A percentile compares a stretch with the other conserved stretches of the same genome.
phyloP scores from a whole-genome alignment of 2,329 filamentous ascomycete genomes.

The Proliferodiscus dingleyae region DNA sequence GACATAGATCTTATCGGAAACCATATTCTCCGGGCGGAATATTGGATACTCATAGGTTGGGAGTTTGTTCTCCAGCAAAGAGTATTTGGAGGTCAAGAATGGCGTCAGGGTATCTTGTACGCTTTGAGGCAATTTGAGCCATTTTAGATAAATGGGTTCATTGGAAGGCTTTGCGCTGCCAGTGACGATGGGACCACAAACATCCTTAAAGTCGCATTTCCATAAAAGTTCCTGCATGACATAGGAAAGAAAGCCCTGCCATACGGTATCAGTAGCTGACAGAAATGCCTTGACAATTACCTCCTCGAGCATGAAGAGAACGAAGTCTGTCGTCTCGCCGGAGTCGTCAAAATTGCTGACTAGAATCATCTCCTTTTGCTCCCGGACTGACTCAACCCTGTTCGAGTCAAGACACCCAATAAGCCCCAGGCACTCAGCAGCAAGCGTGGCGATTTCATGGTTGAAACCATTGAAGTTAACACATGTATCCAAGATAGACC shows the following conservation, averaged over 20 bases:
- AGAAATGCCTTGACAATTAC: slow-evolving; percentile 88
- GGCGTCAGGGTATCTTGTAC: slow-evolving; percentile 80
- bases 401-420: slow-evolving; percentile 92
- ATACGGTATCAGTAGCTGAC: slow-evolving; percentile 78
- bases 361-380: slow-evolving; percentile 79
- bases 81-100: slow-evolving; percentile 80
- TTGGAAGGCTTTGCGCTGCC: slow-evolving; percentile 39
- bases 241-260: slow-evolving; percentile 89
- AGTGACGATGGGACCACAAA: slow-evolving; percentile 30
- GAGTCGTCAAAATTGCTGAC: slow-evolving; percentile 77
- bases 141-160: slow-evolving; percentile 64
- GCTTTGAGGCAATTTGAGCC: slow-evolving; percentile 70
- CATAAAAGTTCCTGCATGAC: slow-evolving; percentile 89
- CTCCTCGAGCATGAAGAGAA: slow-evolving; percentile 77
- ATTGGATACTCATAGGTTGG: slow-evolving; percentile 67
- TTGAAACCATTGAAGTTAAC: slow-evolving; percentile 71
- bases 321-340: slow-evolving; percentile 79
- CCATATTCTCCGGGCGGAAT: slow-evolving; percentile 45
- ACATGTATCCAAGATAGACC: slow-evolving; percentile 79
- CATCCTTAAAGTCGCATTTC: slow-evolving; percentile 66
- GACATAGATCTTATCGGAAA: slow-evolving; percentile 60
- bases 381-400: slow-evolving; percentile 72
- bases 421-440: slow-evolving; percentile 77
- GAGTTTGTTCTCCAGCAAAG: slow-evolving; percentile 56
- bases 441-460: slow-evolving; percentile 63